Conservation (phyloP, 139 green algal genomes). For the Gonium pectorale region DNA sequence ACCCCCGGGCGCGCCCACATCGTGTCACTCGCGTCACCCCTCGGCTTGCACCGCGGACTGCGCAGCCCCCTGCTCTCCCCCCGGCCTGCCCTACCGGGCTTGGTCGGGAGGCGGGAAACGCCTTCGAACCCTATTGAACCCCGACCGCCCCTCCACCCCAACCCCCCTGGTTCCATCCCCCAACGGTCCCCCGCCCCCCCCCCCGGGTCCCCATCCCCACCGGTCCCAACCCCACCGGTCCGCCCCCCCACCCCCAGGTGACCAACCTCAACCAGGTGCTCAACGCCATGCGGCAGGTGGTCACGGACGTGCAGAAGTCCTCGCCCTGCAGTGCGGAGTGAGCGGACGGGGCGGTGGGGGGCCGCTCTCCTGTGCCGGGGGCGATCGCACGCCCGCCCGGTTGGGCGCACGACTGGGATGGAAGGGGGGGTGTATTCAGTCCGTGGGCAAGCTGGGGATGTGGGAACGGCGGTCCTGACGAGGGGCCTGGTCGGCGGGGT, state of each 20-base stretch:
- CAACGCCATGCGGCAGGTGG: constrained; percentile 51
- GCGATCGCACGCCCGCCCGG: background rate
- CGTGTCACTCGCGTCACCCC: no score
- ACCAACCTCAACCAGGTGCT: constrained; percentile 67
- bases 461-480: constrained; percentile 52
- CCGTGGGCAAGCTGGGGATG: no score
- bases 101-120: no score
- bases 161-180: background rate
- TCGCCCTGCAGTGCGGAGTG: background rate
- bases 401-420: background rate
- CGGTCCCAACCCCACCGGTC: background rate
- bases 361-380: no score
- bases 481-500: constrained; percentile 61
- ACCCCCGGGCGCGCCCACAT: no score
- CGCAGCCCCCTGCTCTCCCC: no score
- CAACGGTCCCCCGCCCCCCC: no score
- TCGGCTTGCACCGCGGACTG: no score
- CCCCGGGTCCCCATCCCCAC: background rate
- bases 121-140: no score
- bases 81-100: no score
- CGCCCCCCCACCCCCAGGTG: constrained; percentile 46
- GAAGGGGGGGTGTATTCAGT: background rate
- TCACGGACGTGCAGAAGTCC: constrained; percentile 21
- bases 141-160: no score
- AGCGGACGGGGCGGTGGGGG: no score